phyloP scores from a whole-genome alignment of 495 filamentous ascomycete species.

The Parathielavia appendiculata region DNA sequence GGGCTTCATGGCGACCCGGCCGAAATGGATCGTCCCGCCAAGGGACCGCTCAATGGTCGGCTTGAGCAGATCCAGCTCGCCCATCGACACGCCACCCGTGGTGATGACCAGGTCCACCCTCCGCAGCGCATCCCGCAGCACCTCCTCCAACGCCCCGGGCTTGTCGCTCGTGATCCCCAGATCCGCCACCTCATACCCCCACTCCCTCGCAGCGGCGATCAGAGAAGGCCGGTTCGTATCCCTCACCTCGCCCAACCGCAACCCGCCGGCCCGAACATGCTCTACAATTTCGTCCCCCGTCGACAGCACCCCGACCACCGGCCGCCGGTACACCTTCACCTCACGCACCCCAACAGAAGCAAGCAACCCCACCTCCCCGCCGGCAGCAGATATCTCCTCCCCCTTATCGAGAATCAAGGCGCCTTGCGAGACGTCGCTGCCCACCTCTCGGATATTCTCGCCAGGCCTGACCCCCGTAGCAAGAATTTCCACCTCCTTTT shows the following conservation, averaged over 20 bases:
- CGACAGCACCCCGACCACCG: conserved; percentile 79
- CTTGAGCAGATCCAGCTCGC: conserved; percentile 94
- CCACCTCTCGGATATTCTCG: conserved; percentile 87
- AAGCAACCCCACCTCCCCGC: conserved; percentile 85
- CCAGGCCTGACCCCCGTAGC: conserved; percentile 66
- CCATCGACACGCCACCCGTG: conserved; percentile 95
- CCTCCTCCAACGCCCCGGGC: conserved; percentile 68
- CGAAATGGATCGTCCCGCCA: conserved; percentile 93
- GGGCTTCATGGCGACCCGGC: conserved; percentile 94
- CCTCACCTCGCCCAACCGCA: conserved; percentile 78
- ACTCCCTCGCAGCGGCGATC: conserved; percentile 66
- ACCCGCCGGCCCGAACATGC: conserved; percentile 56
- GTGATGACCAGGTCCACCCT: conserved; percentile 81
- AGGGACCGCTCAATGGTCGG: conserved; percentile 89
- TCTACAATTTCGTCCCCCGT: conserved; percentile 93
- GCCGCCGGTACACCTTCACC: conserved; percentile 71
- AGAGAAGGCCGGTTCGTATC: conserved; percentile 90
- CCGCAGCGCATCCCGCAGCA: conserved; percentile 66
- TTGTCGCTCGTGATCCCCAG: conserved; percentile 84
- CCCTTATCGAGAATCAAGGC: conserved; percentile 67
- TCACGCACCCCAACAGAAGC: conserved; percentile 74
- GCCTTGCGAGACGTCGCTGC: conserved; percentile 73
- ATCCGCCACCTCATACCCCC: conserved; percentile 75
- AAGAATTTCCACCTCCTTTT: conserved; percentile 79
- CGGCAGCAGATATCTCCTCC: conserved; percentile 71